Conservation (phyloP, 2,329 filamentous ascomycete genomes). For the Ampelomyces quisqualis region DNA sequence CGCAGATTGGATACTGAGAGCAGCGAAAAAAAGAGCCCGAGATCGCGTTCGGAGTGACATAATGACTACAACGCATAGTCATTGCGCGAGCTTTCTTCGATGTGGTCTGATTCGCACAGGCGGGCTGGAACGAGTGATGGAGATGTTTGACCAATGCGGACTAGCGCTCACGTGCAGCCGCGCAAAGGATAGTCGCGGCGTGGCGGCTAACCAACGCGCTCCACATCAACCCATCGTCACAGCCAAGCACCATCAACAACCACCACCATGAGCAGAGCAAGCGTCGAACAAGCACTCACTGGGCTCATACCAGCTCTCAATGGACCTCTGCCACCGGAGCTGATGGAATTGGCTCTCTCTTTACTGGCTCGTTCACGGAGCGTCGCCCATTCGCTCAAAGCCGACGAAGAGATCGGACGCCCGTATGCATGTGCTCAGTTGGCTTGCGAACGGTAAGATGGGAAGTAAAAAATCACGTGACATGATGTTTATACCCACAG, state of each 20-base stretch:
- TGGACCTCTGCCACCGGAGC: constrained; percentile 35
- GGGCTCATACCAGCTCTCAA: constrained; percentile 47
- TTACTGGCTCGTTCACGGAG: constrained; percentile 41
- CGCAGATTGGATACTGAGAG: constrained; percentile 4
- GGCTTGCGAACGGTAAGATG: constrained; percentile 74
- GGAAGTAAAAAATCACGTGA: constrained; percentile 6
- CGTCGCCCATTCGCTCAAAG: constrained; percentile 51
- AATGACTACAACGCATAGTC: constrained; percentile 13
- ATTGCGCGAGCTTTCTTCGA: constrained; percentile 1
- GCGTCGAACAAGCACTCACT: constrained; percentile 38
- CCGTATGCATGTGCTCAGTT: constrained; percentile 51
- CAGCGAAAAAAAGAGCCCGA: constrained; percentile 21
- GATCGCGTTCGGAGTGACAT: constrained; percentile 21
- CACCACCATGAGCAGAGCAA: constrained; percentile 22
- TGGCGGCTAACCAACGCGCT: too few species aligned
- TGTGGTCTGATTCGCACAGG: too few species aligned
- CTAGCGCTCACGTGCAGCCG: too few species aligned
- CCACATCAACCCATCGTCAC: background rate
- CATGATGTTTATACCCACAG: constrained; percentile 52
- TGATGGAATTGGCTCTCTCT: constrained; percentile 37
- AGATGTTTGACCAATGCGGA: too few species aligned
- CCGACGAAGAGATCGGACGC: constrained; percentile 41
- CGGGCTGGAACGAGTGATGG: too few species aligned
- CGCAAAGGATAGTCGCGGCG: too few species aligned
- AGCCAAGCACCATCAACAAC: background rate